Percentiles rank a stretch among this genome's conserved stretches.
These are phyloP conservation scores for Boletus sp. DNA, from an alignment of 1,284 basidiomycete species.

Conservation along the genomic window DNA sequence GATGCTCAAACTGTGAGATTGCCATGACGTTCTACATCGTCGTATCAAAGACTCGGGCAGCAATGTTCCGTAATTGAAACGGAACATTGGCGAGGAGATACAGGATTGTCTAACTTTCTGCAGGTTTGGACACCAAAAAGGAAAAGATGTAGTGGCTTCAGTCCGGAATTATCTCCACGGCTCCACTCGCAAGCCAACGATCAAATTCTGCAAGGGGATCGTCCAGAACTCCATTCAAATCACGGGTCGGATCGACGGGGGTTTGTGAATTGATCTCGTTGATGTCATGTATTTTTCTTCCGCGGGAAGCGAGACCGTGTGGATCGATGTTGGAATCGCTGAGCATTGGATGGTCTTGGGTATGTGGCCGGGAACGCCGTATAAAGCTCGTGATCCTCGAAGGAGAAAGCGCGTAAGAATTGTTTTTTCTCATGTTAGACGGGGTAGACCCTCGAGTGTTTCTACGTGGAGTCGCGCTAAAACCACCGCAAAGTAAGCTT, in stretches of 20 bases:
- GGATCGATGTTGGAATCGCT: neutral
- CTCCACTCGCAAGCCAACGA: constrained; percentile 46
- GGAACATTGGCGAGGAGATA: neutral
- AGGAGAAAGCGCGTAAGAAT: constrained; percentile 24
- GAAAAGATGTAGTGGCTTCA: constrained; percentile 1
- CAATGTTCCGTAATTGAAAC: neutral
- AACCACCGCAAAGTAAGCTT: neutral
- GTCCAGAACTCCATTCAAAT: constrained; percentile 8
- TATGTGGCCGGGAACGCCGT: constrained; percentile 1
- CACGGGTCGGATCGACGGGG: neutral
- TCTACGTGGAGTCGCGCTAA: neutral
- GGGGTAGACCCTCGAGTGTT: neutral
- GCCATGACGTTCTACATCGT: neutral
- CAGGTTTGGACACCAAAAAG: neutral
- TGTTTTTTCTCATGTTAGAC: constrained; percentile 1
- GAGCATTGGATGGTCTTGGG: neutral
- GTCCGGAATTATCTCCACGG: constrained; percentile 37
- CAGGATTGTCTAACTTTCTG: neutral
- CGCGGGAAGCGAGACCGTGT: neutral
- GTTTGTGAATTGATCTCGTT: neutral
- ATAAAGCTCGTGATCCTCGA: constrained; percentile 29
- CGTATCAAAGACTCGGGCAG: neutral
- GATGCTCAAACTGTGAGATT: neutral
- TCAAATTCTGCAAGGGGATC: constrained; percentile 50
- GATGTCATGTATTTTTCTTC: neutral